Percentiles rank a stretch among this genome's conserved stretches.
Conservation (phyloP, 352 stramenopile genomes). For the Thalassiosira livingstoniorum region DNA sequence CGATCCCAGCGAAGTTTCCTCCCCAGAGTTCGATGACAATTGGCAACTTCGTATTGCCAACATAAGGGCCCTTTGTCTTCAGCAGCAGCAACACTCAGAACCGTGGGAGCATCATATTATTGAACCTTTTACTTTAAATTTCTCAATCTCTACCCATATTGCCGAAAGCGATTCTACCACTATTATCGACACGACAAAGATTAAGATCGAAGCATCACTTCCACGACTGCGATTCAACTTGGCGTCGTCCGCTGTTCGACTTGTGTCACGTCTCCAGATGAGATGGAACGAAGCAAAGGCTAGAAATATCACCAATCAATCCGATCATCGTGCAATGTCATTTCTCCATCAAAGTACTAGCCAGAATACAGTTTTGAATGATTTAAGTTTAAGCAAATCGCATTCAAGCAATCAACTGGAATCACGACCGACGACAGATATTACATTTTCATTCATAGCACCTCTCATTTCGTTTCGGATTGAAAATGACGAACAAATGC, state of each 20-base stretch:
- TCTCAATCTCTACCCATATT: conserved; percentile 69
- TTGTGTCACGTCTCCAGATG: conserved; percentile 62
- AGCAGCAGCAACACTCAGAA: not conserved
- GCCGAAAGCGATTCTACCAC: conserved; percentile 14
- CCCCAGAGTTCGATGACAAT: conserved; percentile 61
- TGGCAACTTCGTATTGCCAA: conserved; percentile 64
- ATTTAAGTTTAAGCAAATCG: conserved; percentile 1
- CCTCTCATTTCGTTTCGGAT: conserved; percentile 68
- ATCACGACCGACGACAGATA: too few relatives aligned
- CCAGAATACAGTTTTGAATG: too few relatives aligned
- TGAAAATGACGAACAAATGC: conserved; percentile 67
- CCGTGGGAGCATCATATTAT: conserved; percentile 48
- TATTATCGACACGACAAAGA: conserved; percentile 26
- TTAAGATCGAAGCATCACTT: conserved; percentile 59
- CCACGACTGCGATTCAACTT: conserved; percentile 80
- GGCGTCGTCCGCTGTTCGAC: conserved; percentile 66
- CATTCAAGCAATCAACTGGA: conserved; percentile 25
- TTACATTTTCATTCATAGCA: conserved; percentile 73
- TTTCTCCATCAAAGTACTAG: too few relatives aligned
- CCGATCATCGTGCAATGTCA: conserved; percentile 25
- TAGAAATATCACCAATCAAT: conserved; percentile 11
- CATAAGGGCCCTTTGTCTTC: conserved; percentile 34
- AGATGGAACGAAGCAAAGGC: conserved; percentile 59
- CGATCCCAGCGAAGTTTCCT: conserved; percentile 1
- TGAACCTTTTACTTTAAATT: conserved; percentile 78